These are phyloP conservation scores for Aphanomyces euteiches DNA, from an alignment of 352 stramenopile species.

Conservation along the genomic window DNA sequence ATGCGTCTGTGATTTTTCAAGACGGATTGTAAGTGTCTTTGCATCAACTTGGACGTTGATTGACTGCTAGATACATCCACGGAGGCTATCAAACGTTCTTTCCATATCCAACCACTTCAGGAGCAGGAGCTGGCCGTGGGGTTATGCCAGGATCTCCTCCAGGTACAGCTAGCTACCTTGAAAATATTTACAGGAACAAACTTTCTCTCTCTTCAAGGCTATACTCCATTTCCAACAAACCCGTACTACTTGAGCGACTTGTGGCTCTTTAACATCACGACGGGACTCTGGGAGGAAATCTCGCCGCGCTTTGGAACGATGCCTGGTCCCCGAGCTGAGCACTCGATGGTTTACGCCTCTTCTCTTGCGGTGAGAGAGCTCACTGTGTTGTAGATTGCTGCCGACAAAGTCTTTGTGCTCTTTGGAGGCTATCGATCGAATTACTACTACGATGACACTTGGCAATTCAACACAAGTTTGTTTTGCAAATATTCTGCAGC, in stretches of 20 bases:
- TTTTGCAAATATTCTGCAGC: background rate
- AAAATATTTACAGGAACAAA: background rate
- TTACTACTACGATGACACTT: slow-evolving; percentile 93
- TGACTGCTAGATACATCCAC: slow-evolving; percentile 70
- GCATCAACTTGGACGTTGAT: background rate
- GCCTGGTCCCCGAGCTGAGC: slow-evolving; percentile 15
- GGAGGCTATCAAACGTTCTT: slow-evolving; percentile 94
- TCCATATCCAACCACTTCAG: slow-evolving; percentile 89
- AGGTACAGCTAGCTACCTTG: slow-evolving; percentile 7
- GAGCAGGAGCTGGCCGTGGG: slow-evolving; percentile 66
- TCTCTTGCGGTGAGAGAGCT: too few species aligned
- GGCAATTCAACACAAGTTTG: slow-evolving; percentile 93
- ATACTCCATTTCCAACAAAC: slow-evolving; percentile 87
- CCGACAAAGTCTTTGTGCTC: slow-evolving; percentile 81
- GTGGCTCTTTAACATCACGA: slow-evolving; percentile 91
- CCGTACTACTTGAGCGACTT: slow-evolving; percentile 93
- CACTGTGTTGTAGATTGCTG: slow-evolving; percentile 38
- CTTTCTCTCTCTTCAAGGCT: slow-evolving; percentile 35
- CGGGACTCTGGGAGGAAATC: slow-evolving; percentile 77
- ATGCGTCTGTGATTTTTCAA: slow-evolving; percentile 75
- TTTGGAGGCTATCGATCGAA: slow-evolving; percentile 93
- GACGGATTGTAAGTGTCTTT: slow-evolving; percentile 48
- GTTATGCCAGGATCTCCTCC: slow-evolving; percentile 39
- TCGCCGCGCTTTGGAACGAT: slow-evolving; percentile 15
- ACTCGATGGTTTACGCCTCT: slow-evolving; percentile 10